Percentiles rank a stretch among this genome's conserved stretches.
These are phyloP conservation scores for Lenzites betulinus DNA, from an alignment of 768 basidiomycete genomes.

Conservation along the genomic window DNA sequence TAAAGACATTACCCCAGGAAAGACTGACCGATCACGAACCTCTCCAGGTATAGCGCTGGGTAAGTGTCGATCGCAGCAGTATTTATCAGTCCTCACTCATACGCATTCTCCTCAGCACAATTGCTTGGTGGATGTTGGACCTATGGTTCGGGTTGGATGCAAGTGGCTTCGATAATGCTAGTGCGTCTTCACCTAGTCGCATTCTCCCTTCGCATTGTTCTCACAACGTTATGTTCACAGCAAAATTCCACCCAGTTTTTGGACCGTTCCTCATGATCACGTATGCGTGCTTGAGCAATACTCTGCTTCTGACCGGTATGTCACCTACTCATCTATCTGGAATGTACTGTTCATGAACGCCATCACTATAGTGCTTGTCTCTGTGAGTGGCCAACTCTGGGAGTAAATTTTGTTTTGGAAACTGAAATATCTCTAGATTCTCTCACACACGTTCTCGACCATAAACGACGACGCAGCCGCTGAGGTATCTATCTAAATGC, in stretches of 20 bases:
- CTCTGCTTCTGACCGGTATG: conserved; percentile 85
- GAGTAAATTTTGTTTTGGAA: no score
- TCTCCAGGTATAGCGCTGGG: conserved; percentile 37
- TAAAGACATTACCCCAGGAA: not conserved
- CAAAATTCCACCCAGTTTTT: conserved; percentile 80
- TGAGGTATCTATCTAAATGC: conserved; percentile 53
- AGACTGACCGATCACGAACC: not conserved
- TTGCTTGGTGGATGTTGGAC: conserved; percentile 96
- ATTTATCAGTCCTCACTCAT: not conserved
- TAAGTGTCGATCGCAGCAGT: conserved; percentile 22
- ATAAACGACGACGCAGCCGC: conserved; percentile 93
- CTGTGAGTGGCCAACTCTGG: conserved; percentile 47
- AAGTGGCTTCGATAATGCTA: conserved; percentile 78
- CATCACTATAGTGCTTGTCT: conserved; percentile 62
- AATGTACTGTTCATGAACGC: conserved; percentile 14
- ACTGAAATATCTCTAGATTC: conserved; percentile 56
- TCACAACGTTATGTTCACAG: conserved; percentile 35
- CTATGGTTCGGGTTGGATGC: conserved; percentile 96
- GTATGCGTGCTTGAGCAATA: conserved; percentile 92
- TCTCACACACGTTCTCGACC: conserved; percentile 93
- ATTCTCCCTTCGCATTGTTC: not conserved
- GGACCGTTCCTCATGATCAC: conserved; percentile 90
- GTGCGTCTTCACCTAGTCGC: conserved; percentile 45
- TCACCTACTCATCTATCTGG: conserved; percentile 1
- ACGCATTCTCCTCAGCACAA: conserved; percentile 43